Evolutionary conservation across 106 monocot genomes (phyloP), one percentile per base, ranked within the genome.

Genomic region (Acorus gramineus): DNA sequence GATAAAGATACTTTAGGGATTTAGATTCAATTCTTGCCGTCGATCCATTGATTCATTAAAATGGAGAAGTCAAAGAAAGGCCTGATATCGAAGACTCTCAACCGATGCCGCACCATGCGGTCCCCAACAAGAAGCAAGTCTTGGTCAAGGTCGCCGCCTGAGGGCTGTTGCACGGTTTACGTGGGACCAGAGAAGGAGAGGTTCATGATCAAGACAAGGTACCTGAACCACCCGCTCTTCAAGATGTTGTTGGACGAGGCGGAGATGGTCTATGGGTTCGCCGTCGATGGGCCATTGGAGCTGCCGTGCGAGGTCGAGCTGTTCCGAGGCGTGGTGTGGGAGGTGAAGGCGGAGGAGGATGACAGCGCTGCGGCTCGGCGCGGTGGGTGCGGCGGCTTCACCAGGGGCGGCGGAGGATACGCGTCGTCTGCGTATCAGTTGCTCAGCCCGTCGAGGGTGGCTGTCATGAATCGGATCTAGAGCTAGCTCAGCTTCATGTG

Each of bases 191-290:
- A 63, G 14, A 76, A 64, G 69, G 64, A 63, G 69, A 56, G 55
- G 57, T 76, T 64, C 49, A 44, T 70, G 50, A 53, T 76, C 14
- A 64, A 68, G 63, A 76, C 64, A 50, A 52, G 70, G 61, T 76
- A 68, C 44, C 10, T 76, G 14, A 76, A 70, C 64, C 76, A 76
- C 51, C 69, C 76, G 4, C 69, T 63, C 46, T 70, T 76, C 68
- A 69, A 53, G 62, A 8, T 28, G 42, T 58, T 76, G 14, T 58
- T 76, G 14, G 76, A 76, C 52, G 69, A 76, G 63, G 76, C 76
- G 2, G 76, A 69, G 68, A 63, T 46, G 14, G 76, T 69, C 48
- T 76, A 69, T 57, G 76, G 76, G 44, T 69, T 66, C 76, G 56
- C 69, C 51, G 49, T 12, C 62, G 60, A 53, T 0, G 71, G 61